Base-by-base conservation (phyloP, 371 early-diverging fungal genomes). In the Zancudomyces culisetae region DNA sequence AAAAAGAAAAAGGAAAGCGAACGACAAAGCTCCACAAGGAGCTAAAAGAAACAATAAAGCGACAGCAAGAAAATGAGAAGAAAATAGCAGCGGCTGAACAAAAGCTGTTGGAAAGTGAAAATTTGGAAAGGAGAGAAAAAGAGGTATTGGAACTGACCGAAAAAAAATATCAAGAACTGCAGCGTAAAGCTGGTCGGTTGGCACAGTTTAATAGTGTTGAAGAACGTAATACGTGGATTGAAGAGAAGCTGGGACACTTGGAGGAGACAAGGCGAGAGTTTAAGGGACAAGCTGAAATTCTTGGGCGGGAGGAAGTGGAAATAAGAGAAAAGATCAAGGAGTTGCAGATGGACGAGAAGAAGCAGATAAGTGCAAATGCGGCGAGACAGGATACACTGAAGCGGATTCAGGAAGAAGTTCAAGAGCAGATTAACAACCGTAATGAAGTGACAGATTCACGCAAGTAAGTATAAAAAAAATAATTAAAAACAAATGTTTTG, bases 381-480 rank as follows among this genome's bases (percentile, higher is more conserved):
- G 12, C n/a, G 12, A 49, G 19, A 30, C 26, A 12, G 12, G 18
- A 19, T 29, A 35, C 12, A 18, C 4, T 28, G 27, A 40, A 18
- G 22, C 2, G 8, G 20, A 35, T 10, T 35, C 26, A 23, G 30
- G 43, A 55, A 35, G 65, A 74, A 24, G 57, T 62, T 24, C 55
- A 60, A 15, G 55, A 72, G 1, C 43, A 69, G 26, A 70, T 68
- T 29, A 30, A 50, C 18, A 59, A 77, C 12, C 69, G 81, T 42
- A 81, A 81, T 56, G 65, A 72, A 45, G 60, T 79, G 35, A 81
- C 84, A 0, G 83, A 87, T 55, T 58, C 70, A 45, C 64, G 85
- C 70, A 87, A 90, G 75, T 70, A 67, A 52, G 73, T 26, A 1
- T 6, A 27, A 20, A 27, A 43, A 10, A 43, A 40, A 40, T 40